Conservation (phyloP, 495 filamentous ascomycete genomes). For the Tuber brumale region DNA sequence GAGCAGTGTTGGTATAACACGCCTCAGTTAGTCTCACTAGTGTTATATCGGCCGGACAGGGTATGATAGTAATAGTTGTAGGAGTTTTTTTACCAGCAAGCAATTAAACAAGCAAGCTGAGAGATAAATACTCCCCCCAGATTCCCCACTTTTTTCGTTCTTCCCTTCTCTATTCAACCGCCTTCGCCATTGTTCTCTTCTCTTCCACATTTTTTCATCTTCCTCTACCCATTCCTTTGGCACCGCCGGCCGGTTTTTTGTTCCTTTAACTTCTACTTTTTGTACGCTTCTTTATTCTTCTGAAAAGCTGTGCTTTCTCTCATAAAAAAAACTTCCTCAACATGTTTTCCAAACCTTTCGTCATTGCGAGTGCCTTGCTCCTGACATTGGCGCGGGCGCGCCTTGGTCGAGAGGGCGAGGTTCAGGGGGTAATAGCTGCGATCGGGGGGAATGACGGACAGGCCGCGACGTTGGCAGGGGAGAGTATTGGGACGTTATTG, state of each 20-base stretch:
- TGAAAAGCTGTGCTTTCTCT: slow-evolving; percentile 16
- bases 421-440: slow-evolving; percentile 48
- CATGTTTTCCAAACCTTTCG: neutral
- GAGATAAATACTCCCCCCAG: slow-evolving; percentile 14
- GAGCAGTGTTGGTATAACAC: neutral
- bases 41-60: neutral
- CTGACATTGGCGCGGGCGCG: slow-evolving; percentile 39
- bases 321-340: neutral
- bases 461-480: slow-evolving; percentile 52
- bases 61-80: neutral
- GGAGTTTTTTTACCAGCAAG: neutral
- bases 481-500: slow-evolving; percentile 51
- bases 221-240: slow-evolving; percentile 27
- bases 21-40: neutral
- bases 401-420: slow-evolving; percentile 52
- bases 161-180: neutral
- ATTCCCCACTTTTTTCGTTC: neutral
- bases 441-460: slow-evolving; percentile 48
- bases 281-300: slow-evolving; percentile 33
- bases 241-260: slow-evolving; percentile 40
- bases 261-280: slow-evolving; percentile 21
- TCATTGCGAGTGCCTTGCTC: neutral
- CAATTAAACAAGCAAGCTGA: neutral
- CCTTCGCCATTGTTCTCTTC: neutral
- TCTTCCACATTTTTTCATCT: no score